phyloP scores from a whole-genome alignment of 2,329 filamentous ascomycete genomes.

The Sporothrix pseudoabietina region DNA sequence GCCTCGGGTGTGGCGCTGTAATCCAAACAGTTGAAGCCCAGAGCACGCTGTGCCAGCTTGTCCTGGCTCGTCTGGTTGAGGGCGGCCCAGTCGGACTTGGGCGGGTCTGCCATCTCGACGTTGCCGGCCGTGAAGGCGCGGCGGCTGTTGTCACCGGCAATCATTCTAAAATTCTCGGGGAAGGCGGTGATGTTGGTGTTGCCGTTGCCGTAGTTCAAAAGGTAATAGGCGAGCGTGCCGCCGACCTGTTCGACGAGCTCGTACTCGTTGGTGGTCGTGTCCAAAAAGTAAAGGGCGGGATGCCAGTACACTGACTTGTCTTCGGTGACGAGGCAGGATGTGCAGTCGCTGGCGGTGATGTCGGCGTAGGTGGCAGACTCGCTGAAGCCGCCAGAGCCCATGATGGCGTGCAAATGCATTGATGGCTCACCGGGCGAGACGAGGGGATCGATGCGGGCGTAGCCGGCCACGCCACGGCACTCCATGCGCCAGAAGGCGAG shows the following conservation, averaged over 20 bases:
- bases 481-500: slow-evolving; percentile 87
- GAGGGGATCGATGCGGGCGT: slow-evolving; percentile 77
- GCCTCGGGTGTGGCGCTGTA: slow-evolving; percentile 68
- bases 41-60: slow-evolving; percentile 73
- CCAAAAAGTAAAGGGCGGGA: slow-evolving; percentile 75
- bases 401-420: slow-evolving; percentile 71
- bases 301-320: slow-evolving; percentile 91
- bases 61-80: slow-evolving; percentile 66
- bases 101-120: slow-evolving; percentile 63
- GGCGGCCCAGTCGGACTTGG: slow-evolving; percentile 69
- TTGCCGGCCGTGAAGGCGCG: slow-evolving; percentile 72
- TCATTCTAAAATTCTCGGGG: slow-evolving; percentile 76
- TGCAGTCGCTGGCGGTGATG: slow-evolving; percentile 67
- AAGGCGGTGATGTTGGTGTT: slow-evolving; percentile 69
- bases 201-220: slow-evolving; percentile 60
- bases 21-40: slow-evolving; percentile 96
- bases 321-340: slow-evolving; percentile 75
- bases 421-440: slow-evolving; percentile 62
- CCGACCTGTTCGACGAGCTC: slow-evolving; percentile 73
- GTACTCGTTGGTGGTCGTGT: slow-evolving; percentile 63
- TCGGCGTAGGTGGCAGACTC: slow-evolving; percentile 58
- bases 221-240: slow-evolving; percentile 90
- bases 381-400: slow-evolving; percentile 71
- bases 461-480: slow-evolving; percentile 69
- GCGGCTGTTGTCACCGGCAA: slow-evolving; percentile 70